Evolutionary conservation across 2,329 filamentous ascomycete genomes (phyloP).

Genomic region (Metarhizium robertsii): DNA sequence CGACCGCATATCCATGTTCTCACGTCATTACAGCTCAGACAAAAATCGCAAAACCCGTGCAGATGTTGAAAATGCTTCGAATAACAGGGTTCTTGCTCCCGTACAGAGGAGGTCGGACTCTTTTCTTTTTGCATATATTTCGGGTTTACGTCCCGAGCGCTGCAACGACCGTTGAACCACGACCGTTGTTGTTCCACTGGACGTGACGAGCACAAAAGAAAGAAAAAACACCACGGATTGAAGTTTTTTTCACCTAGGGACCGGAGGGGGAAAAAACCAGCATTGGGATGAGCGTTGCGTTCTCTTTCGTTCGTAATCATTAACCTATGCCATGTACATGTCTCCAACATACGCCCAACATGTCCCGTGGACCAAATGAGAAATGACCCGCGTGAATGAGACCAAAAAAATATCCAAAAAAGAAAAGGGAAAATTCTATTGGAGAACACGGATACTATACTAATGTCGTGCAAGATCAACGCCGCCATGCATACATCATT

Average conservation of each 20-base stretch:
- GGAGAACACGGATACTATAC: neutral
- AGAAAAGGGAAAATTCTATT: neutral
- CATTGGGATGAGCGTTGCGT: too few species aligned
- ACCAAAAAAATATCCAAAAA: neutral
- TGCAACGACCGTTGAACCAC: neutral
- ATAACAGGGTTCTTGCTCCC: neutral
- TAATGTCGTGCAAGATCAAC: constrained; percentile 1
- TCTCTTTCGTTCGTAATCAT: too few species aligned
- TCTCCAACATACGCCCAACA: neutral
- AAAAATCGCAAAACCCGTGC: too few species aligned
- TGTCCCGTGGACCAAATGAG: neutral
- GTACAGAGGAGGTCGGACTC: neutral
- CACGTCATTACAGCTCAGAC: too few species aligned
- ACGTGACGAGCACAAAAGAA: too few species aligned
- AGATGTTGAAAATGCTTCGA: too few species aligned
- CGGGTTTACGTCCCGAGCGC: neutral
- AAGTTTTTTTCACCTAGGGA: too few species aligned
- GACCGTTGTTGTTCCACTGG: neutral
- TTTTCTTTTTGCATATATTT: neutral
- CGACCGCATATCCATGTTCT: too few species aligned
- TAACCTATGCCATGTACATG: neutral
- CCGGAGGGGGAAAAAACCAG: too few species aligned
- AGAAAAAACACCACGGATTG: too few species aligned
- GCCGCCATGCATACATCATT: constrained; percentile 5
- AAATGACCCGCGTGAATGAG: neutral